Base-by-base conservation (phyloP, 371 early-diverging fungal genomes). In the Actinomucor elegans region DNA sequence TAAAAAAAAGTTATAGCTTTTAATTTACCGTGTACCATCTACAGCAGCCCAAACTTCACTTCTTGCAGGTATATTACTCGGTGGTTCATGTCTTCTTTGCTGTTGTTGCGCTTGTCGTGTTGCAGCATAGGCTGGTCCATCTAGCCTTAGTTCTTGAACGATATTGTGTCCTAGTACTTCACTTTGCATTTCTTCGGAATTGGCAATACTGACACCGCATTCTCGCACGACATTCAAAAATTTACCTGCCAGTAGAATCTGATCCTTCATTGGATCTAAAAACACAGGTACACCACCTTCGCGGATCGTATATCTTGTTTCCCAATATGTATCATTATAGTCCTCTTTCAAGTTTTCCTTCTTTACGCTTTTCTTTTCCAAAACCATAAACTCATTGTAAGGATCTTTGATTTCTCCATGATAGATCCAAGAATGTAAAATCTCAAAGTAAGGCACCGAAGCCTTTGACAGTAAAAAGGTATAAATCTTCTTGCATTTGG, bases 211-310 rank as follows among this genome's bases (percentile, higher is more conserved):
- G 8, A 85, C 83, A 43, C 89, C 89, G 62, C 94, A 96, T 53
- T 91, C 94, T 4, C 90, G 77, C 17, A 96, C 81, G 1, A 96
- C 94, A 63, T 96, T 97, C 52, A 95, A 71, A 58, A 94, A 97
- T 65, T 95, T 96, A 26, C 98, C 98, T 0, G 96, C 92, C 24
- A 88, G 67, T 54, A 97, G 64, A 31, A 97, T 89, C 69, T 94
- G 93, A 14, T 79, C 76, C 35, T 86, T 77, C 12, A 84, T 77
- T 4, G 87, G 83, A 12, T 80, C 83, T 20, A 98, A 66, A 46
- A 93, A 94, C 0, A 72, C 70, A 2, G 98, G 98, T 0, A 92
- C 79, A 5, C 46, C 41, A 15, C 78, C 84, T 20, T 77, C 72
- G 4, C 89, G 78, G 5, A 92, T 64, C 3, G 85, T 81, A 61